These are phyloP conservation scores for Calocybe gambosa DNA, from an alignment of 1,284 basidiomycete genomes.

Conservation along the genomic window DNA sequence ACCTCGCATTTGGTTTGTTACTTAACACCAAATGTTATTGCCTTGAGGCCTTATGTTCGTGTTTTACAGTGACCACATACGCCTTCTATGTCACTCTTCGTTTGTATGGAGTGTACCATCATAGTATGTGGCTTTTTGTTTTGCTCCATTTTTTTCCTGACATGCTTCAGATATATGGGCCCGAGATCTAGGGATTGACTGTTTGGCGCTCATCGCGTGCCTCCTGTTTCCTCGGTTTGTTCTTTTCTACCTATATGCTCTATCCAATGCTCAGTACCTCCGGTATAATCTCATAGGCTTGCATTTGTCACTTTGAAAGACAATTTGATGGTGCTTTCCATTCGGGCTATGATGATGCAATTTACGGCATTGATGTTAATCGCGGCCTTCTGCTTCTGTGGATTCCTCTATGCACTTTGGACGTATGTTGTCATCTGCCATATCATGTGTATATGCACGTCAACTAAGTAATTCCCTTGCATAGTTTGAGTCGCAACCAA, in stretches of 20 bases:
- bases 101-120: constrained; percentile 62
- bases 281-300: constrained; percentile 36
- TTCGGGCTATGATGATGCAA: constrained; percentile 78
- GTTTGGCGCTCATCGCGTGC: constrained; percentile 74
- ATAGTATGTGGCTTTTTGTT: constrained; percentile 32
- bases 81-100: constrained; percentile 70
- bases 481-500: constrained; percentile 54
- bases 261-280: background rate
- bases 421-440: constrained; percentile 49
- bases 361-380: constrained; percentile 80
- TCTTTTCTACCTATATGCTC: background rate
- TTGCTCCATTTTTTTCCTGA: constrained; percentile 2
- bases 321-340: constrained; percentile 76
- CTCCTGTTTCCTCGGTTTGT: constrained; percentile 79
- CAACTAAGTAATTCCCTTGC: background rate
- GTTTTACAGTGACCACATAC: constrained; percentile 61
- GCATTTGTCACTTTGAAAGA: constrained; percentile 87
- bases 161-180: constrained; percentile 51
- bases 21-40: background rate
- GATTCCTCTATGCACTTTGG: constrained; percentile 89
- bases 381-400: constrained; percentile 83
- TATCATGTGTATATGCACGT: background rate
- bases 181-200: constrained; percentile 60
- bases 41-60: background rate
- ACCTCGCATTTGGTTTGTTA: constrained; percentile 71